Evolutionary conservation across 2,329 filamentous ascomycete species (phyloP).

Genomic region (Alternaria gaisen): DNA sequence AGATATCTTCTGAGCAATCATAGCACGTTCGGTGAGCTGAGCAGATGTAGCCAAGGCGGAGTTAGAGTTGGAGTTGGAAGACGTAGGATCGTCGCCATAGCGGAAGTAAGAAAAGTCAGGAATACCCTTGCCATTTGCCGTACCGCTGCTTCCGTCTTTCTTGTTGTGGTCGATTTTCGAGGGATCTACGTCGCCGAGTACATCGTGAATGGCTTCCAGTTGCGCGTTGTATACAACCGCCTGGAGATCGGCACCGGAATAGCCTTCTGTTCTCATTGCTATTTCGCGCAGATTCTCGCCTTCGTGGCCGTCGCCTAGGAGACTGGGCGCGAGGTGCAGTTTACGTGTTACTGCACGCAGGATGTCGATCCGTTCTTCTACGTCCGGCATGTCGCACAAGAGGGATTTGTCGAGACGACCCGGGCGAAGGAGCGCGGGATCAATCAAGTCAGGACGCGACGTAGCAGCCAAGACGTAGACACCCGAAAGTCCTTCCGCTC

Average conservation of each 20-base stretch:
- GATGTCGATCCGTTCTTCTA: conserved; percentile 87
- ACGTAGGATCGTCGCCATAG: conserved; percentile 68
- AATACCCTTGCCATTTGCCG: conserved; percentile 31
- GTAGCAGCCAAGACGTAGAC: conserved; percentile 98
- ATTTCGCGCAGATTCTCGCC: conserved; percentile 70
- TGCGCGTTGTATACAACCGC: conserved; percentile 96
- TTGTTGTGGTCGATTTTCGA: conserved; percentile 41
- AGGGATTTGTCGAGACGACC: conserved; percentile 93
- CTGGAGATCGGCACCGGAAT: conserved; percentile 93
- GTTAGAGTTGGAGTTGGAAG: conserved; percentile 1
- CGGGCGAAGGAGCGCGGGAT: conserved; percentile 89
- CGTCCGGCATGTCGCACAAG: conserved; percentile 85
- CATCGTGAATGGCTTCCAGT: conserved; percentile 94
- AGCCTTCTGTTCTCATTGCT: conserved; percentile 82
- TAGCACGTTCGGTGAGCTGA: conserved; percentile 77
- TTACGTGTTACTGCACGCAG: conserved; percentile 84
- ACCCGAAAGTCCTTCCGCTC: conserved; percentile 90
- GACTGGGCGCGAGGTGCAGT: conserved; percentile 74
- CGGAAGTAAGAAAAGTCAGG: conserved; percentile 72
- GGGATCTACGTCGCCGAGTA: conserved; percentile 69
- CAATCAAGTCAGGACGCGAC: conserved; percentile 90
- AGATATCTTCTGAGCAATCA: conserved; percentile 82
- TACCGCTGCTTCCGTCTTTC: conserved; percentile 24
- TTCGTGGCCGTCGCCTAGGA: conserved; percentile 58
- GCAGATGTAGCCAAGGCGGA: conserved; percentile 56